phyloP scores from a whole-genome alignment of 2,329 filamentous ascomycete species.

The Immersiporthe knoxdaviesiana region DNA sequence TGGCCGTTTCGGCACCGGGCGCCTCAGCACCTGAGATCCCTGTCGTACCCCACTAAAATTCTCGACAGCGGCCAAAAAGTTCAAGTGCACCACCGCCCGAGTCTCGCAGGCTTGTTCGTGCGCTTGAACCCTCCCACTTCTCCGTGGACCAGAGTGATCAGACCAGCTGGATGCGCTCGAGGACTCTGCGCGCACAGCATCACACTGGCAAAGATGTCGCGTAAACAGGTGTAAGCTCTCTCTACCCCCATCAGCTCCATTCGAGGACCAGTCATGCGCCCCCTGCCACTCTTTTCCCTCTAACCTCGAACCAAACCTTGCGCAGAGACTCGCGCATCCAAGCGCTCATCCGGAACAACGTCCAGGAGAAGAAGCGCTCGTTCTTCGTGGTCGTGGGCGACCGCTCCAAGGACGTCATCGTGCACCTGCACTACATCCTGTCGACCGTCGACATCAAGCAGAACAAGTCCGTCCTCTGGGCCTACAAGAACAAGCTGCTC shows the following conservation, averaged over 20 bases:
- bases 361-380: constrained; percentile 95
- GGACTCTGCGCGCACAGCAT: constrained; percentile 11
- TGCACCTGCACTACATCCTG: constrained; percentile 90
- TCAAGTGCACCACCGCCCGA: constrained; percentile 11
- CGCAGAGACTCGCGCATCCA: constrained; percentile 84
- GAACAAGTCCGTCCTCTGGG: constrained; percentile 96
- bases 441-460: constrained; percentile 87
- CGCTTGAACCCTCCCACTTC: background rate
- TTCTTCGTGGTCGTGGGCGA: constrained; percentile 98
- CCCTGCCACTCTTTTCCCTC: background rate
- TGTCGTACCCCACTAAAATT: constrained; percentile 28
- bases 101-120: background rate
- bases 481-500: constrained; percentile 96
- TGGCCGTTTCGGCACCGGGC: constrained; percentile 15
- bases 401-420: constrained; percentile 92
- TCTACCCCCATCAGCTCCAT: background rate
- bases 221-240: constrained; percentile 61
- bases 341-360: constrained; percentile 86
- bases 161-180: constrained; percentile 17
- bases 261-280: background rate
- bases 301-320: constrained; percentile 12
- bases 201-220: constrained; percentile 55
- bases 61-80: constrained; percentile 26
- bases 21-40: background rate
- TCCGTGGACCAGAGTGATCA: constrained; percentile 10